Base-by-base conservation (phyloP, 2,329 filamentous ascomycete species). In the Stachybotrys chlorohalonatus region DNA sequence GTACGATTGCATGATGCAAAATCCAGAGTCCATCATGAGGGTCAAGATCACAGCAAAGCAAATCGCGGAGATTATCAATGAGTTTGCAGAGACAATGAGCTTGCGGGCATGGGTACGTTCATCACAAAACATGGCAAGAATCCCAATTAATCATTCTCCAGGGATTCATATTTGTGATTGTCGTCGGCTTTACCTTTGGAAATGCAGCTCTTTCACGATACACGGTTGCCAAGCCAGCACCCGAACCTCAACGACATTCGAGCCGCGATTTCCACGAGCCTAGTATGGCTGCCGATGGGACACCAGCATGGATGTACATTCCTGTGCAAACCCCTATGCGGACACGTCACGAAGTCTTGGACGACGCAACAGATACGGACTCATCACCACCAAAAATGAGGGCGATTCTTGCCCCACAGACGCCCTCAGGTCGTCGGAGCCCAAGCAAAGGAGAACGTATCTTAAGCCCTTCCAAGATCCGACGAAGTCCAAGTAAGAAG, bases 51-150 rank as follows among this genome's bases (percentile, higher is more conserved):
- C 87, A 16, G 92, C 90, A 6, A 87, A 89, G 65, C 94, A 92
- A 31, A 88, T 96, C 66, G 93, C 93, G 1, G 84, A 90, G 65
- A 95, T 99, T 47, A 86, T 97, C 70, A 96, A 97, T 68, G 87
- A 87, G 64, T 96, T 97, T 68, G 86, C 95, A 5, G 90, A 95
- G 63, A 85, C 89, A 6, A 92, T 97, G 70, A 90, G 87, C 59
- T 87, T 90, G 70, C 96, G 96, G 70, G 78, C 80, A 9, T 80
- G 79, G 73, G 80, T 82, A 70, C 60, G 77, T 68, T 30, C 11
- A 36, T 16, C 39, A 11, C 7, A 49, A 8, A 8, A 5, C 36
- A 9, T 42, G 13, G 16, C 49, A n/a, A 51, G 17, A 13, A 11
- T 7, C 13, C 8, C 30, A 49, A 54, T 60, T 63, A 56, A 63